These are phyloP conservation scores for Fragosphaeria purpurea DNA, from an alignment of 2,329 filamentous ascomycete species.

Conservation along the genomic window DNA sequence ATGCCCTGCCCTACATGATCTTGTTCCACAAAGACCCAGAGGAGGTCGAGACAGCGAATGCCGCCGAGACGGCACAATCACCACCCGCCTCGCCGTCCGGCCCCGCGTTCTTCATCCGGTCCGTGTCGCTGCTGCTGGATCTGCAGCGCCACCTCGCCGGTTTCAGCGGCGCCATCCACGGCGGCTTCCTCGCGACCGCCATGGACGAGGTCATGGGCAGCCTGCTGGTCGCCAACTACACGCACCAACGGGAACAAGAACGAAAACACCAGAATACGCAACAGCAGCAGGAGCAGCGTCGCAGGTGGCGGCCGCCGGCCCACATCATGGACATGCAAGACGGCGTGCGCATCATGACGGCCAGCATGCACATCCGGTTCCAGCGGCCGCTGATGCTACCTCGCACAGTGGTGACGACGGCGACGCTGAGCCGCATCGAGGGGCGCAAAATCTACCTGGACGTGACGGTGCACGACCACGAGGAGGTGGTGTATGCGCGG, in stretches of 20 bases:
- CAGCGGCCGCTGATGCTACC: conserved; percentile 7
- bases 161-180: conserved; percentile 18
- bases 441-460: conserved; percentile 11
- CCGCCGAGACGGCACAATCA: neutral
- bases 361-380: conserved; percentile 7
- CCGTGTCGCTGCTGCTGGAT: conserved; percentile 15
- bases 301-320: neutral
- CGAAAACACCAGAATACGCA: neutral
- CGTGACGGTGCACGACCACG: conserved; percentile 1
- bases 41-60: neutral
- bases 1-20: conserved; percentile 15
- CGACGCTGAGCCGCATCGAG: conserved; percentile 8
- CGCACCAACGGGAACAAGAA: conserved; percentile 7
- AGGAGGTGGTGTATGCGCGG: conserved; percentile 2
- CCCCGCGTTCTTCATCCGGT: conserved; percentile 10
- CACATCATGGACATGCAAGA: conserved; percentile 1
- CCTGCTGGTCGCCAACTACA: conserved; percentile 15
- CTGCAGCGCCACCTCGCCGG: conserved; percentile 16
- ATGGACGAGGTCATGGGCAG: conserved; percentile 22
- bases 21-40: conserved; percentile 13
- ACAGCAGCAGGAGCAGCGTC: neutral
- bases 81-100: neutral
- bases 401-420: neutral
- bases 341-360: conserved; percentile 7
- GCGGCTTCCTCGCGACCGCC: conserved; percentile 15